Evolutionary conservation across 2,329 filamentous ascomycete genomes (phyloP).

Genomic region (Fusarium sp.): DNA sequence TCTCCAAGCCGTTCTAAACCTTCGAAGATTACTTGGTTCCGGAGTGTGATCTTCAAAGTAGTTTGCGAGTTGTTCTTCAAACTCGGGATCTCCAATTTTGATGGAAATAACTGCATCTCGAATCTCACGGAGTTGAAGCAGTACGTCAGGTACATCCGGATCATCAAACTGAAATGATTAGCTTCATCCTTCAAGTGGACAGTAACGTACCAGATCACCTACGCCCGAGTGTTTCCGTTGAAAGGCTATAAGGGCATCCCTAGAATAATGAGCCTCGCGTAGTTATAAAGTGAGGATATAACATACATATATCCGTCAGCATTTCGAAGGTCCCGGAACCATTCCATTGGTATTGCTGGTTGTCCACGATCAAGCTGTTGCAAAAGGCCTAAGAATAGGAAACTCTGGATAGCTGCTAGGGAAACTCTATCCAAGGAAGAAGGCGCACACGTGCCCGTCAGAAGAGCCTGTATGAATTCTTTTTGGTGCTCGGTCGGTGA

Average conservation of each 20-base stretch:
- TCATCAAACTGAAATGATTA: not conserved
- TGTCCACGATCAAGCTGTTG: not conserved
- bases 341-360: not conserved
- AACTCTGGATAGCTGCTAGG: not conserved
- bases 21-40: not conserved
- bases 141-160: not conserved
- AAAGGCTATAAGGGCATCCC: not conserved
- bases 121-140: not conserved
- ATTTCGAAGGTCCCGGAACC: not conserved
- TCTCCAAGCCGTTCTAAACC: not conserved
- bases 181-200: no score
- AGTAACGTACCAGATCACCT: not conserved
- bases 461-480: not conserved
- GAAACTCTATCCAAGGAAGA: fast-evolving
- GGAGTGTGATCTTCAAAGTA: not conserved
- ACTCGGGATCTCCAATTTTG: not conserved
- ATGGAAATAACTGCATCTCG: not conserved
- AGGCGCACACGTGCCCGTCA: not conserved
- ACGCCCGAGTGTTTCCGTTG: not conserved
- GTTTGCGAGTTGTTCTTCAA: not conserved
- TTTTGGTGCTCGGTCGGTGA: not conserved
- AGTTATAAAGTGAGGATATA: fast-evolving
- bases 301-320: not conserved
- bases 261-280: not conserved
- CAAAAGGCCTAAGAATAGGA: not conserved